phyloP scores from a whole-genome alignment of 169 alveolate genomes.

The Plasmodium ovale region DNA sequence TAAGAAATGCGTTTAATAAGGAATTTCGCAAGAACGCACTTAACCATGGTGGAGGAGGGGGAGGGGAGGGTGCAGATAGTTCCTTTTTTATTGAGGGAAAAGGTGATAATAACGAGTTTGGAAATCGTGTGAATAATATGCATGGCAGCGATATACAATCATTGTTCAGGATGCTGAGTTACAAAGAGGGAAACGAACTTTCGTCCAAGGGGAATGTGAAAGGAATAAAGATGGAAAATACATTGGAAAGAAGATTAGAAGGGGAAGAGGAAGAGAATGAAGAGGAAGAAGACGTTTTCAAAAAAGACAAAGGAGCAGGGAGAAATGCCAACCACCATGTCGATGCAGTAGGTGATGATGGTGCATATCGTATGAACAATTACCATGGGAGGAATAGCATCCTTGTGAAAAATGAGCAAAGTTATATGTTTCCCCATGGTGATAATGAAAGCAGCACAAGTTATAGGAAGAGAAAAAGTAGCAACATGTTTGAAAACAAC shows the following conservation, averaged over 20 bases:
- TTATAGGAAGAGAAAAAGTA: neutral
- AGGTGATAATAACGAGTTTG: neutral
- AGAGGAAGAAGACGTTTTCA: neutral
- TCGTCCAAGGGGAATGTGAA: neutral
- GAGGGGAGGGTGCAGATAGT: neutral
- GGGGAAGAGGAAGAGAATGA: neutral
- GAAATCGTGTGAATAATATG: neutral
- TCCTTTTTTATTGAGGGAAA: slow-evolving; percentile 9
- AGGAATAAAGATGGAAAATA: no score
- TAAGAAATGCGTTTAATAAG: neutral
- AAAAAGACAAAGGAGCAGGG: neutral
- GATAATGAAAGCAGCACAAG: neutral
- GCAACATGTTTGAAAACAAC: neutral
- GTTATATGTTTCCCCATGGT: no score
- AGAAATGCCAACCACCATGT: no score
- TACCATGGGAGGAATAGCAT: no score
- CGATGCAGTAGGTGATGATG: no score
- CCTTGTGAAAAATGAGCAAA: no score
- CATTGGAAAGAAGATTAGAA: neutral
- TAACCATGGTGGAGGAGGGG: no score
- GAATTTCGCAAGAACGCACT: neutral
- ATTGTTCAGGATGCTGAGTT: neutral
- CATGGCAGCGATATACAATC: neutral
- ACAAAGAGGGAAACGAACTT: neutral
- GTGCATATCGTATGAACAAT: no score